phyloP scores from a whole-genome alignment of 805 yeast species.

The Hanseniaspora lachancei region DNA sequence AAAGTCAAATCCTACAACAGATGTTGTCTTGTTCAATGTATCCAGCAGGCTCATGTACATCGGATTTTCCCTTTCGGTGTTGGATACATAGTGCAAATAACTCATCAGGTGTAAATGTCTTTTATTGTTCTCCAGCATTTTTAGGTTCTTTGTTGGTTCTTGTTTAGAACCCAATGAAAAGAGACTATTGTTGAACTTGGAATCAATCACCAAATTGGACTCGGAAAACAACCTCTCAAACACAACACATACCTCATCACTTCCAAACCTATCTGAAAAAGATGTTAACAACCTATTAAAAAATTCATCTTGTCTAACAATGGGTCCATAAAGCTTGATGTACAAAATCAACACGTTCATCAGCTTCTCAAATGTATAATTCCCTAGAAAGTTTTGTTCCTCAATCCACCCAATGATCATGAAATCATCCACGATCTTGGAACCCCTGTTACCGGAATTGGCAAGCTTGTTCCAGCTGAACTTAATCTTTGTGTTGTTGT shows the following conservation, averaged over 20 bases:
- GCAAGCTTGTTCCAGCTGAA: constrained; percentile 8
- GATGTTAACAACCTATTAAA: background rate
- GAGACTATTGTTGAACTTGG: background rate
- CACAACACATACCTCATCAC: background rate
- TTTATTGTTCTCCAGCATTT: background rate
- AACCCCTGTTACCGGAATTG: background rate
- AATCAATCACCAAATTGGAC: background rate
- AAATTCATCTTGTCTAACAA: background rate
- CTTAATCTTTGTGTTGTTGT: constrained; percentile 1
- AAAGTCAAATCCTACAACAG: constrained; percentile 2
- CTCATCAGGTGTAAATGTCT: background rate
- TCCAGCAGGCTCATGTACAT: background rate
- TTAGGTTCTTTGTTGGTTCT: background rate
- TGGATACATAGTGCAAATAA: constrained; percentile 6
- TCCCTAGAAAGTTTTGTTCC: constrained; percentile 5
- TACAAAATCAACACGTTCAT: background rate
- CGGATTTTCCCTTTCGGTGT: constrained; percentile 14
- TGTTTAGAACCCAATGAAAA: background rate
- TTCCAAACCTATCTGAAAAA: constrained; percentile 11
- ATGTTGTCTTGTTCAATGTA: constrained; percentile 3
- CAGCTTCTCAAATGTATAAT: background rate
- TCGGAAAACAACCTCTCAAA: constrained; percentile 1
- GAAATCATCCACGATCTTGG: background rate
- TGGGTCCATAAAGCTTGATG: constrained; percentile 2
- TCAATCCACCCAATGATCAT: constrained; percentile 3